Evolutionary conservation across 257 asterid genomes (phyloP).

Genomic region (Nicotiana obtusifolia): DNA sequence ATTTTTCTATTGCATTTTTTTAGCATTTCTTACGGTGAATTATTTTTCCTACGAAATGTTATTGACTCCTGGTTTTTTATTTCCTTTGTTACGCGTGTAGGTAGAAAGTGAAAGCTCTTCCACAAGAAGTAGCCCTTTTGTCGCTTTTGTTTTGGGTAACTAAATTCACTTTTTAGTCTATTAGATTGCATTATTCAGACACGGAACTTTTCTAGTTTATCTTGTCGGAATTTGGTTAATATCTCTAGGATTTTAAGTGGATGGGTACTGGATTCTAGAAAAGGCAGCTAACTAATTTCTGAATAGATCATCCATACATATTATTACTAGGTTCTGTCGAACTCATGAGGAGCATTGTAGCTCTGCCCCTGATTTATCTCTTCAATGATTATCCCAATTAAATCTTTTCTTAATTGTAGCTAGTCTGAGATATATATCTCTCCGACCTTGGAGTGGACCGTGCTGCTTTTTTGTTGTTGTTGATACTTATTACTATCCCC

Average conservation of each 20-base stretch:
- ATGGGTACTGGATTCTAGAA: too few relatives aligned
- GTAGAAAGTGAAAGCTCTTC: slow-evolving; percentile 47
- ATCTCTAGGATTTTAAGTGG: neutral
- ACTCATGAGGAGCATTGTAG: too few relatives aligned
- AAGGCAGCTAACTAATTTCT: too few relatives aligned
- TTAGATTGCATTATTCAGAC: neutral
- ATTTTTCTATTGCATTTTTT: too few relatives aligned
- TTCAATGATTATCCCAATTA: too few relatives aligned
- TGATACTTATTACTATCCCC: too few relatives aligned
- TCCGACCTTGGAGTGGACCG: neutral
- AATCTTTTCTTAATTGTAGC: neutral
- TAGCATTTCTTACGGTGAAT: neutral
- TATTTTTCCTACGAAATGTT: neutral
- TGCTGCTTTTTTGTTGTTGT: neutral
- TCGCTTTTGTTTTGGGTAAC: slow-evolving; percentile 86
- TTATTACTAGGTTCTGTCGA: too few relatives aligned
- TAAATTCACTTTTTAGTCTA: neutral
- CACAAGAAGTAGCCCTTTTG: slow-evolving; percentile 44
- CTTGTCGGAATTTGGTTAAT: neutral
- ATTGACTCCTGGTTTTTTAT: neutral
- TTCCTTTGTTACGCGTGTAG: slow-evolving; percentile 39
- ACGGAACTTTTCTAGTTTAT: neutral
- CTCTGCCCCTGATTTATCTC: too few relatives aligned
- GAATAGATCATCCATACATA: too few relatives aligned
- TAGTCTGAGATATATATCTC: neutral